These are phyloP conservation scores for Boletus barrowsii DNA, from an alignment of 768 basidiomycete species.

Conservation along the genomic window DNA sequence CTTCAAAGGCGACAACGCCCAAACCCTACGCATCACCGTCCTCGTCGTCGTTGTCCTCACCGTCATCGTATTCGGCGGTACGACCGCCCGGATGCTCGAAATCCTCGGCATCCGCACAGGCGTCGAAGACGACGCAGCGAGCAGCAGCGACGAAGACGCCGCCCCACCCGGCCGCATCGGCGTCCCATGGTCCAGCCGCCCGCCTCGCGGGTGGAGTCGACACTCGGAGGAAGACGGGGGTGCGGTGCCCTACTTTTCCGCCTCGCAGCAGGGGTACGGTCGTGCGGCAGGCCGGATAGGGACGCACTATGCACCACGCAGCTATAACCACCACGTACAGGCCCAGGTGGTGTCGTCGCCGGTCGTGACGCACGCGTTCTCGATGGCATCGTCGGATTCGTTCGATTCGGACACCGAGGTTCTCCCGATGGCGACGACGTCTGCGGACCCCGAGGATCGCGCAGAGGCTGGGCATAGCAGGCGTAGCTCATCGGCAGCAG, in stretches of 20 bases:
- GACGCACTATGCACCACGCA: constrained; percentile 49
- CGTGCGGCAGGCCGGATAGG: constrained; percentile 48
- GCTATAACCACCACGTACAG: constrained; percentile 63
- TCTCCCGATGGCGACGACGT: constrained; percentile 66
- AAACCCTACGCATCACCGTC: constrained; percentile 89
- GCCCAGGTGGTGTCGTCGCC: constrained; percentile 13
- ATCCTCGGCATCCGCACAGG: constrained; percentile 94
- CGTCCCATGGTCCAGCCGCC: neutral
- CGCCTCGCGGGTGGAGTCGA: constrained; percentile 33
- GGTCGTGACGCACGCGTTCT: constrained; percentile 44
- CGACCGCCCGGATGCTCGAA: constrained; percentile 96
- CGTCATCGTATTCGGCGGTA: constrained; percentile 92
- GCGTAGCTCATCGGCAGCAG: neutral
- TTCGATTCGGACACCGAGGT: constrained; percentile 79
- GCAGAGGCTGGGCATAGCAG: neutral
- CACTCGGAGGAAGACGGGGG: constrained; percentile 46
- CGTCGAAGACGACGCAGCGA: constrained; percentile 87
- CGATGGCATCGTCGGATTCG: constrained; percentile 71
- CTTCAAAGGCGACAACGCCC: constrained; percentile 90
- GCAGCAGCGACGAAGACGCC: constrained; percentile 49
- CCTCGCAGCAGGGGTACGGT: constrained; percentile 23
- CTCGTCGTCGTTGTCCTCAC: constrained; percentile 95
- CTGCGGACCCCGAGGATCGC: constrained; percentile 25
- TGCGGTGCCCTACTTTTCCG: constrained; percentile 32
- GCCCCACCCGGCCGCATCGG: constrained; percentile 26